phyloP scores from a whole-genome alignment of 2,329 filamentous ascomycete species.

The Fusarium begoniae region DNA sequence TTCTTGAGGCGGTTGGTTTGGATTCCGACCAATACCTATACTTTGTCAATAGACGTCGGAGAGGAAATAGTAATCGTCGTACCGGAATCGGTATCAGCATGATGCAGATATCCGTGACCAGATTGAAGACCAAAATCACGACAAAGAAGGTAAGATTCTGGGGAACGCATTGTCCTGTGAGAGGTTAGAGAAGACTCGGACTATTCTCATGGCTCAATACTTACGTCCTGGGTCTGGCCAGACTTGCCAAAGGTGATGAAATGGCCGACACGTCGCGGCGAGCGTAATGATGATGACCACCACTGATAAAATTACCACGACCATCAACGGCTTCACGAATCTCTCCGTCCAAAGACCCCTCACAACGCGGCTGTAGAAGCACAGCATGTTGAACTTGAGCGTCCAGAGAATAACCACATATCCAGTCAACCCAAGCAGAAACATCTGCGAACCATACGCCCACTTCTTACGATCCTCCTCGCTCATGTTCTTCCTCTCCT shows the following conservation, averaged over 20 bases:
- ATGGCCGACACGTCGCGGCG: conserved; percentile 46
- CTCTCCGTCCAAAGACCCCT: conserved; percentile 48
- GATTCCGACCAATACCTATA: conserved; percentile 41
- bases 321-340: conserved; percentile 49
- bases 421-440: conserved; percentile 46
- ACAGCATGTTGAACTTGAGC: conserved; percentile 54
- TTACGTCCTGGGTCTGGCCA: conserved; percentile 50
- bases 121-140: conserved; percentile 46
- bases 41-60: neutral
- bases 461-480: conserved; percentile 40
- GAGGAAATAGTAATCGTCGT: neutral
- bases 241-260: conserved; percentile 48
- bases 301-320: conserved; percentile 40
- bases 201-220: neutral
- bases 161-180: conserved; percentile 41
- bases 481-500: conserved; percentile 46
- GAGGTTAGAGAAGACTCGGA: neutral
- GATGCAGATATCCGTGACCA: conserved; percentile 48
- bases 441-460: conserved; percentile 48
- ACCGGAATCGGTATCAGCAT: conserved; percentile 49
- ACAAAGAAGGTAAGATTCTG: conserved; percentile 47
- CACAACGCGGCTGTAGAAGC: conserved; percentile 51
- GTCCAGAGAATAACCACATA: conserved; percentile 52
- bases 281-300: conserved; percentile 42
- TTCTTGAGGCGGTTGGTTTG: conserved; percentile 44